Conservation (phyloP, 192 early-diverging fungal genomes). For the Coemansia sp. region DNA sequence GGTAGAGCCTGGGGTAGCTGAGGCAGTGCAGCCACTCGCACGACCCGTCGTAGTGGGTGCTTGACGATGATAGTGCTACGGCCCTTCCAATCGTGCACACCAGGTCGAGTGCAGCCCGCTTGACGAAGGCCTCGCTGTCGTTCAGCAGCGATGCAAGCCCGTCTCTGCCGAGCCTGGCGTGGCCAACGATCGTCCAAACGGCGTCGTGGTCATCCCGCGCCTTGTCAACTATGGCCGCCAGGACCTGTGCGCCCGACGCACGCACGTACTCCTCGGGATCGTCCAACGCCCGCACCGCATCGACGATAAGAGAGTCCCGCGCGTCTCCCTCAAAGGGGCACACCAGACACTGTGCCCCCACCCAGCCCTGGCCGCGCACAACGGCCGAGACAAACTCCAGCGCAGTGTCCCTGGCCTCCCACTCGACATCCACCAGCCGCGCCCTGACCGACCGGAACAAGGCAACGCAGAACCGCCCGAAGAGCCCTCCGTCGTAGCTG, state of each 20-base stretch:
- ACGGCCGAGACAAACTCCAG: constrained; percentile 30
- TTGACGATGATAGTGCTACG: neutral
- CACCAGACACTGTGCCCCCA: neutral
- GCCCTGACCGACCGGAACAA: constrained; percentile 9
- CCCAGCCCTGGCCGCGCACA: neutral
- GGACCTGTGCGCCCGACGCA: constrained; percentile 30
- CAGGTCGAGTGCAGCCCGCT: constrained; percentile 37
- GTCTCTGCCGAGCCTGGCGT: neutral
- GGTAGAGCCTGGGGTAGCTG: constrained; percentile 16
- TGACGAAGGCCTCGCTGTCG: constrained; percentile 53
- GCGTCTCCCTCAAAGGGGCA: neutral
- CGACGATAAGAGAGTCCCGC: constrained; percentile 10
- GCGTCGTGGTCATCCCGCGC: neutral
- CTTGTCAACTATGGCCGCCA: constrained; percentile 12
- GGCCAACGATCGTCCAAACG: neutral
- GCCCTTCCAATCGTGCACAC: neutral
- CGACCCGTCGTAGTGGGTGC: neutral
- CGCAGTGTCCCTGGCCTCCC: constrained; percentile 46
- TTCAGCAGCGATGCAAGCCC: constrained; percentile 11
- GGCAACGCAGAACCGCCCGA: neutral
- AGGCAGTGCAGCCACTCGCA: constrained; percentile 26
- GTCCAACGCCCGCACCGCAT: constrained; percentile 14
- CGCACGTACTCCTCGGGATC: constrained; percentile 53
- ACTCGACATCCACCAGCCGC: constrained; percentile 43
- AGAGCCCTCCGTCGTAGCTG: neutral